Conservation (phyloP, 345 rosid genomes). For the Gossypium thurberi region DNA sequence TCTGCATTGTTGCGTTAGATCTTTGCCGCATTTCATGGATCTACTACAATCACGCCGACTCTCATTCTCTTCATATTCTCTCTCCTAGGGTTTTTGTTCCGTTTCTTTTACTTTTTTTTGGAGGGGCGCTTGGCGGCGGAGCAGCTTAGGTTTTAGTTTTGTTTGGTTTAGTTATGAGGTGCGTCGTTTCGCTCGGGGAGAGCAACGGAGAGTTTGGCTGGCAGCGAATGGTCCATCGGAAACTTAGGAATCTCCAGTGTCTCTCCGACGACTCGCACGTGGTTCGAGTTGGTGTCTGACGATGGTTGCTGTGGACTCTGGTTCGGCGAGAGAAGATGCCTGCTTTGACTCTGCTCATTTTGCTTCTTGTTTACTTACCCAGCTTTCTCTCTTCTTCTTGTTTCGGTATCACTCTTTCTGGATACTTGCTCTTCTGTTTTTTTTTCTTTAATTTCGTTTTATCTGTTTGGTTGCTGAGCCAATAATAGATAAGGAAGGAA, state of each 20-base stretch:
- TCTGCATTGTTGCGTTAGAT: conserved; percentile 18
- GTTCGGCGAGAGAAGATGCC: conserved; percentile 42
- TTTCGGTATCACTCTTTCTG: conserved; percentile 37
- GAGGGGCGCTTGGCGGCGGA: neutral
- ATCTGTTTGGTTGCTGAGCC: neutral
- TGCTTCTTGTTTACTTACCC: conserved; percentile 40
- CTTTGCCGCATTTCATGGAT: conserved; percentile 63
- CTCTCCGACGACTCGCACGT: conserved; percentile 17
- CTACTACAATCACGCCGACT: conserved; percentile 36
- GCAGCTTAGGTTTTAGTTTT: neutral
- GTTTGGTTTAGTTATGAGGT: conserved; percentile 5
- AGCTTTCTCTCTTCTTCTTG: conserved; percentile 31
- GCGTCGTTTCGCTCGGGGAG: conserved; percentile 17
- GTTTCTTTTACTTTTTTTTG: neutral
- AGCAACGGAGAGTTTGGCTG: conserved; percentile 27
- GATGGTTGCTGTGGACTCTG: conserved; percentile 37
- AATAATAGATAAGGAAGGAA: neutral
- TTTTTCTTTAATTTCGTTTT: neutral
- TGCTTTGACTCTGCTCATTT: conserved; percentile 29
- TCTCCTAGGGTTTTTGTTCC: conserved; percentile 47
- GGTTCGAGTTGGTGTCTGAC: conserved; percentile 29
- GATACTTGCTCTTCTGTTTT: neutral
- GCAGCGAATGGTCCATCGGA: conserved; percentile 20
- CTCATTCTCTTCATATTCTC: conserved; percentile 24
- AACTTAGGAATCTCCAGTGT: conserved; percentile 17